These are phyloP conservation scores for Sophora flavescens DNA, from an alignment of 306 rosid genomes.

Conservation along the genomic window DNA sequence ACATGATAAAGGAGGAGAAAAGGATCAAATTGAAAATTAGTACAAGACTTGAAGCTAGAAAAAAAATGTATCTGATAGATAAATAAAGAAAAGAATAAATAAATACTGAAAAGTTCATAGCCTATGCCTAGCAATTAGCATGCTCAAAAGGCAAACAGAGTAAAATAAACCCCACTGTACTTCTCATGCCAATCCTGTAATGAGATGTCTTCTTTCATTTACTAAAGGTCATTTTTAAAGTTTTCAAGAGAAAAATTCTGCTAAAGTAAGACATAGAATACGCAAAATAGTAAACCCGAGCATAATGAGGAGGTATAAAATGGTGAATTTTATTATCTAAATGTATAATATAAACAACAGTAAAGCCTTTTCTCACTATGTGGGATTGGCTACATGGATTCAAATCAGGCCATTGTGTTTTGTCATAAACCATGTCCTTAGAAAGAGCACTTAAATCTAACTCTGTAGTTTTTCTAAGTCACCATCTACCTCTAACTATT, in stretches of 20 bases:
- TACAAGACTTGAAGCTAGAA: not conserved
- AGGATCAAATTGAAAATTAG: constrained; percentile 9
- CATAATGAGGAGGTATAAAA: constrained; percentile 3
- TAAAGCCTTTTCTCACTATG: no score
- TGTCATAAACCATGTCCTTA: no score
- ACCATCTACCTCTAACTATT: not conserved
- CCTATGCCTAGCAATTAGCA: not conserved
- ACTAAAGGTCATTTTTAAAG: constrained; percentile 12
- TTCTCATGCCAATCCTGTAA: constrained; percentile 21
- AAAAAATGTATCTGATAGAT: constrained; percentile 27
- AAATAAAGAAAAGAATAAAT: constrained; percentile 6
- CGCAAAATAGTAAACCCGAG: constrained; percentile 6
- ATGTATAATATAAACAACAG: no score
- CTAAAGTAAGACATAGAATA: not conserved
- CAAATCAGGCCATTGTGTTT: no score
- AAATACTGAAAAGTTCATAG: constrained; percentile 1
- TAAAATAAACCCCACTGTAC: constrained; percentile 5
- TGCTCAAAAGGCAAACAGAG: constrained; percentile 18
- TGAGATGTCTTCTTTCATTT: constrained; percentile 22
- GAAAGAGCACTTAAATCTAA: no score
- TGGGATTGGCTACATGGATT: no score
- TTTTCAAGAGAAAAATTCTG: constrained; percentile 33
- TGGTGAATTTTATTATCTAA: constrained; percentile 8
- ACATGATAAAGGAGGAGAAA: constrained; percentile 15
- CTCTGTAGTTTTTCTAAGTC: not conserved